These are phyloP conservation scores for Malus hybrid DNA, from an alignment of 331 rosid genomes.

Conservation along the genomic window DNA sequence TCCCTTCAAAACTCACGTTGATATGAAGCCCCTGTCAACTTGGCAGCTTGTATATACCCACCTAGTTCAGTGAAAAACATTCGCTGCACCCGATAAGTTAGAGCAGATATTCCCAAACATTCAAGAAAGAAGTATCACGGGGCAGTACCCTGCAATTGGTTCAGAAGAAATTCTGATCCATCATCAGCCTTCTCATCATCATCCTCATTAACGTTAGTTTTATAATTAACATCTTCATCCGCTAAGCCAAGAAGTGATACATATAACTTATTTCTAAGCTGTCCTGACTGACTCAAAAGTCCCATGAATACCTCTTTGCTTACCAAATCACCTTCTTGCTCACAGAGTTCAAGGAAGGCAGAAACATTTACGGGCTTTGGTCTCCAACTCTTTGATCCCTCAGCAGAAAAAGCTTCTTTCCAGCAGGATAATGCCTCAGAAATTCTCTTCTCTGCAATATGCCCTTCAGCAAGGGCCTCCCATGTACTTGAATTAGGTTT, in stretches of 20 bases:
- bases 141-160: constrained; percentile 32
- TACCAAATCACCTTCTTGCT: constrained; percentile 35
- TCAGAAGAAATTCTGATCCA: constrained; percentile 49
- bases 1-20: background rate
- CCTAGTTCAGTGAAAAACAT: constrained; percentile 1
- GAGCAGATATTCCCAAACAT: constrained; percentile 1
- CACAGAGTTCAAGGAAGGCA: constrained; percentile 51
- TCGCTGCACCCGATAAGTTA: background rate
- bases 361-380: constrained; percentile 49
- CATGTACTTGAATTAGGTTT: constrained; percentile 72
- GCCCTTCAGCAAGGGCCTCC: constrained; percentile 70
- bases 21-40: background rate
- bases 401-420: constrained; percentile 58
- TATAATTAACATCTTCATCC: constrained; percentile 8
- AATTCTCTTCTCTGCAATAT: constrained; percentile 38
- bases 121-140: constrained; percentile 16
- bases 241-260: constrained; percentile 49
- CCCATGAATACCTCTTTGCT: constrained; percentile 43
- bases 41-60: background rate
- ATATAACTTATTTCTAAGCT: constrained; percentile 35
- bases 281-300: constrained; percentile 46
- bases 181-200: constrained; percentile 24
- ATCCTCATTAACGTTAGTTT: background rate
- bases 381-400: constrained; percentile 62
- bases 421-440: constrained; percentile 62